Base-by-base conservation (phyloP, 768 basidiomycete genomes). In the Agaricus bisporus region DNA sequence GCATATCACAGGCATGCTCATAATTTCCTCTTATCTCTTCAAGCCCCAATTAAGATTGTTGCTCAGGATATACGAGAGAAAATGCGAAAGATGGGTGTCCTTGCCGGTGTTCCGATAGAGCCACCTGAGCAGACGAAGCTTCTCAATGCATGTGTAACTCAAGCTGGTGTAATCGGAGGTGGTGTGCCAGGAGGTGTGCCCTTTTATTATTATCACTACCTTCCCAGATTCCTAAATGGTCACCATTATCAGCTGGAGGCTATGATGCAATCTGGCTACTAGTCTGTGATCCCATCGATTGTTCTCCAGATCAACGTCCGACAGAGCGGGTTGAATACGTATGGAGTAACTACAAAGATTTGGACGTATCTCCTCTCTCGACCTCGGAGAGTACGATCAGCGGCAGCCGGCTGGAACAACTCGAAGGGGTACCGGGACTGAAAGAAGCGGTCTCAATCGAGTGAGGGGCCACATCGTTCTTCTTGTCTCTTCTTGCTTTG, bases 241-340 rank as follows among this genome's bases (percentile, higher is more conserved):
- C 22, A 26, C 32, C 48, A 38, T 49, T 25, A 41, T 50, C 59
- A 98, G 97, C 97, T 49, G 97, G 97, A 9, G 97, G 97, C 1
- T 98, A 90, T 67, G 97, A 99, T 64, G 97, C 97, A 6, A 81
- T 98, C 55, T 98, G 94, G 92, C 73, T 99, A 5, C 80, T 99
- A 14, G 81, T 94, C 15, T 78, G 88, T 61, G 85, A 88, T 44
- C 78, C 82, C 36, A 60, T 70, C 56, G 67, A 70, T 45, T 68
- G 71, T 39, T 68, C 68, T 36, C 73, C 75, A 8, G 71, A 76
- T 56, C 70, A 78, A 60, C 64, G 68, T 51, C 83, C 89, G 2
- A 64, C 81, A 22, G 66, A 75, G 28, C 79, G 81, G 20, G 74
- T 93, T 43, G 86, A 91, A 66, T 70, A 73, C 51, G 72, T 84